Percentiles rank a stretch among this genome's conserved stretches.
phyloP scores from a whole-genome alignment of 108 stramenopile genomes.

The Nitzschia inconspicua region DNA sequence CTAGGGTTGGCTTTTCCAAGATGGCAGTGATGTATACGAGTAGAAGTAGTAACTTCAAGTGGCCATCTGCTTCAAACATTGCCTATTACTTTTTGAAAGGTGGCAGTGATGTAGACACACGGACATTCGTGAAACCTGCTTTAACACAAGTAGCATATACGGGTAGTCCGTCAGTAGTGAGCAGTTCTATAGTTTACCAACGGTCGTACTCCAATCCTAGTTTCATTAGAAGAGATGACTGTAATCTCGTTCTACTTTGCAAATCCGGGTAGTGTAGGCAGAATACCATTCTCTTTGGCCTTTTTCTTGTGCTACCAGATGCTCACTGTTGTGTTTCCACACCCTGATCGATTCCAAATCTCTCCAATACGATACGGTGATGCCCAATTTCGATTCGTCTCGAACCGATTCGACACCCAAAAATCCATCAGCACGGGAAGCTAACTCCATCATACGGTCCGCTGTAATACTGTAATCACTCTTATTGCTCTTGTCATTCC shows the following conservation, averaged over 20 bases:
- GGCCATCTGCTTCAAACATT: no score
- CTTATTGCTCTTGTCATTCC: neutral
- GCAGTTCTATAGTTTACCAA: no score
- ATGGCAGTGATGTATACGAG: no score
- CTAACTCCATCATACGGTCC: conserved; percentile 14
- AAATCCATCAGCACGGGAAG: conserved; percentile 21
- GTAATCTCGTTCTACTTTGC: conserved; percentile 22
- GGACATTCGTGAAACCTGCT: no score
- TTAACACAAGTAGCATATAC: no score
- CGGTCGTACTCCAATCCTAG: no score
- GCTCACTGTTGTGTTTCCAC: conserved; percentile 25
- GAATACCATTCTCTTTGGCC: conserved; percentile 18
- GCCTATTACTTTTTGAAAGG: no score
- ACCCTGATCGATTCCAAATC: conserved; percentile 11
- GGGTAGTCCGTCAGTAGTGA: no score
- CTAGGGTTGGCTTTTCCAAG: no score
- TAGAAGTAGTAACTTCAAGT: no score
- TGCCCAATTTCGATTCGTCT: conserved; percentile 12
- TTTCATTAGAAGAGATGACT: no score
- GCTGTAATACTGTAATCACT: conserved; percentile 9
- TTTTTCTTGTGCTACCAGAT: conserved; percentile 13
- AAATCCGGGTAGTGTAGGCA: neutral
- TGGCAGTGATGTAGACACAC: no score
- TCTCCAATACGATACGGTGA: conserved; percentile 31
- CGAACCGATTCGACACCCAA: conserved; percentile 17